A percentile compares a stretch with the other conserved stretches of the same genome.
phyloP scores from a whole-genome alignment of 2,329 filamentous ascomycete genomes.

The Alternaria sp. region DNA sequence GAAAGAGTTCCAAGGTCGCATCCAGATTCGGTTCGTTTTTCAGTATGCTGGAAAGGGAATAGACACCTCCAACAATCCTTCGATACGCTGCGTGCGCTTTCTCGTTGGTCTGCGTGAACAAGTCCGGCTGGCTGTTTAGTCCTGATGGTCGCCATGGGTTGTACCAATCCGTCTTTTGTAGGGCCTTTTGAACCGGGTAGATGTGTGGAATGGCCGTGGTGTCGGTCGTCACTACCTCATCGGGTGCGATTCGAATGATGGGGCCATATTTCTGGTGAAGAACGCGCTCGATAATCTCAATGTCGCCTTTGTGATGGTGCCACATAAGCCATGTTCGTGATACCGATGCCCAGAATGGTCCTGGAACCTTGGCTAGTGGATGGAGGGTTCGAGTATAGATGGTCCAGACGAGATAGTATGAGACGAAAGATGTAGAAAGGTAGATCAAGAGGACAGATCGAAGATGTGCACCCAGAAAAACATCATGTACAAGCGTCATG shows the following conservation, averaged over 20 bases:
- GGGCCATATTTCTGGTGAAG: constrained; percentile 43
- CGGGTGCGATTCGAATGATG: constrained; percentile 56
- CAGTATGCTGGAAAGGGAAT: constrained; percentile 20
- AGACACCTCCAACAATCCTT: constrained; percentile 19
- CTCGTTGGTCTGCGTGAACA: constrained; percentile 24
- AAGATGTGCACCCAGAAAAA: neutral
- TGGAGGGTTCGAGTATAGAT: constrained; percentile 26
- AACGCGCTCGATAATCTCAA: constrained; percentile 17
- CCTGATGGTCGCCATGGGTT: constrained; percentile 25
- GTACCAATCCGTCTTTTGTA: constrained; percentile 35
- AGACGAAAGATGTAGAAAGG: neutral
- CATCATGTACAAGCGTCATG: constrained; percentile 7
- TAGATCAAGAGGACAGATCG: constrained; percentile 1
- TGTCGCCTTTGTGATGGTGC: constrained; percentile 25
- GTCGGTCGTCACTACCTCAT: constrained; percentile 43
- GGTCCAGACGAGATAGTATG: constrained; percentile 19
- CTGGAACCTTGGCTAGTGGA: constrained; percentile 28
- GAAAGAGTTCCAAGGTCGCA: constrained; percentile 9
- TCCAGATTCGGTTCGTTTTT: constrained; percentile 24
- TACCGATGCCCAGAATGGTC: constrained; percentile 31
- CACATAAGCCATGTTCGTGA: constrained; percentile 36
- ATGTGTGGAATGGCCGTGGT: constrained; percentile 22
- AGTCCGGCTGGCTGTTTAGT: constrained; percentile 16
- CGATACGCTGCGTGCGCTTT: constrained; percentile 20
- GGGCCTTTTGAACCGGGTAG: constrained; percentile 25